Percentiles rank a stretch among this genome's conserved stretches.
Evolutionary conservation across 306 rosid genomes (phyloP).

Genomic region (Acacia acuminata): DNA sequence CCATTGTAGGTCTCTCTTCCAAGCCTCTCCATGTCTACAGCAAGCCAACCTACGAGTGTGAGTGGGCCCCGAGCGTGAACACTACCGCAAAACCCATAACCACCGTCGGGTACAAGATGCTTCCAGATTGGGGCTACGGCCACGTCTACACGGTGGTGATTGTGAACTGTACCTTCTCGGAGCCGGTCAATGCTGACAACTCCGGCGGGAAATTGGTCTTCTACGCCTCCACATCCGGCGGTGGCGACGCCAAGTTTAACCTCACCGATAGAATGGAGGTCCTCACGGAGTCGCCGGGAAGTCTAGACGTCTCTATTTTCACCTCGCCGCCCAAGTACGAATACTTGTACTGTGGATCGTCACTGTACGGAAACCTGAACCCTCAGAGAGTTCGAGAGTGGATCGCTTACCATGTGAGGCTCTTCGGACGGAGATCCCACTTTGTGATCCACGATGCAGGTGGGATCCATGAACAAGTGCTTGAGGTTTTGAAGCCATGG

Average conservation of each 20-base stretch:
- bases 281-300: conserved; percentile 45
- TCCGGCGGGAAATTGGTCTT: conserved; percentile 58
- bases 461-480: conserved; percentile 63
- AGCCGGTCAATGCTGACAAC: conserved; percentile 49
- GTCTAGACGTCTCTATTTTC: conserved; percentile 33
- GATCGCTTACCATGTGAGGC: conserved; percentile 63
- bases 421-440: conserved; percentile 61
- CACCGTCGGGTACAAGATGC: conserved; percentile 51
- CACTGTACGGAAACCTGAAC: conserved; percentile 54
- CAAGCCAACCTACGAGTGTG: conserved; percentile 56
- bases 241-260: conserved; percentile 52
- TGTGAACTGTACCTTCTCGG: conserved; percentile 64
- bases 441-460: conserved; percentile 71
- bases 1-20: conserved; percentile 60
- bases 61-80: conserved; percentile 42
- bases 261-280: conserved; percentile 51
- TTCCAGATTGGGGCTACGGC: conserved; percentile 78
- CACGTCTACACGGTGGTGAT: conserved; percentile 64
- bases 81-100: conserved; percentile 26
- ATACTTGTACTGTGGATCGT: conserved; percentile 60
- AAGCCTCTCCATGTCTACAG: conserved; percentile 64
- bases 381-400: conserved; percentile 72
- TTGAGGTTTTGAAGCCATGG: conserved; percentile 72
- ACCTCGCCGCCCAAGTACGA: conserved; percentile 54
- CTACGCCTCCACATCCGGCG: conserved; percentile 52